Evolutionary conservation across 2,329 filamentous ascomycete genomes (phyloP), one percentile per base, ranked within the genome.

Genomic region (Arthrocladium fulminans): DNA sequence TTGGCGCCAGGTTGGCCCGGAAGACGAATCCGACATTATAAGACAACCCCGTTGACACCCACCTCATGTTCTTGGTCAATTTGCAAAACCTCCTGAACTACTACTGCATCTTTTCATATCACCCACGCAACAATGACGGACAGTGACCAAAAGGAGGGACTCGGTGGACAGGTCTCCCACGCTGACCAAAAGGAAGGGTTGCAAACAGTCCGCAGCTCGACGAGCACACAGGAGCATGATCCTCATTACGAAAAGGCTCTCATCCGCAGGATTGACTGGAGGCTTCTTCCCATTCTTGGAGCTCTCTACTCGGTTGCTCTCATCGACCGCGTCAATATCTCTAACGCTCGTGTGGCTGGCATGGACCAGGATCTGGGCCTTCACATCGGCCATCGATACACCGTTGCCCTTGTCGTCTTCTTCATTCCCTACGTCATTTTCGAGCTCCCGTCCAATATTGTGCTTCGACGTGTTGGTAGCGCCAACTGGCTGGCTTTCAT

Each of bases 331-430:
- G 71, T 68, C 25, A 77, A 77, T 51, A 71, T 75, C 43, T 72
- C 73, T 45, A 77, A 77, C 67, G 75, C 75, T 1, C 66, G 68
- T 52, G 74, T 75, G 38, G 73, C 74, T 1, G 75, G 74, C 30
- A 76, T 78, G 73, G 53, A 65, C 45, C 60, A 70, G 38, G 72
- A 74, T 23, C 66, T 80, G 13, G 48, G 69, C 8, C 63, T 80
- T 15, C 57, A 60, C n/a, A 66, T 68, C 10, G 62, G 67, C n/a
- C 60, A 64, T 76, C 54, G 59, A 69, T 10, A 73, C 71, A 67
- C 67, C 77, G 5, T 60, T 75, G 34, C 76, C 73, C 39, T 58
- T 38, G 49, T 54, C 8, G 44, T 60, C 9, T 60, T 59, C 49
- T 61, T 61, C 43, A 49, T 57, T 15, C 49, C 54, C 5, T 58